These are phyloP conservation scores for Trifolium repens DNA, from an alignment of 306 rosid genomes.

Conservation along the genomic window DNA sequence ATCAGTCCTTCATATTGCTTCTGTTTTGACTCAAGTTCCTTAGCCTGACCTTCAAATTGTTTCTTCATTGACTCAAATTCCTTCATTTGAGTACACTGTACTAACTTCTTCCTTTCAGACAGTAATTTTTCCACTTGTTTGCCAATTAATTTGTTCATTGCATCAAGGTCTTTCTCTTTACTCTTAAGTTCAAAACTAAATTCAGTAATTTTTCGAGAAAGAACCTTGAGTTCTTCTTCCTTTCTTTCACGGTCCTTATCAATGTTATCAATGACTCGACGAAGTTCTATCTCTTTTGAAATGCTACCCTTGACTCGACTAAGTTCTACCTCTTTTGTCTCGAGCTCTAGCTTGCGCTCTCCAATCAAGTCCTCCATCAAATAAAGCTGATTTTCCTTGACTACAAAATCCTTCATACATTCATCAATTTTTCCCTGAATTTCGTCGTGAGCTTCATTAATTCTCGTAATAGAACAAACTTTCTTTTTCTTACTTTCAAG, in stretches of 20 bases:
- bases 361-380: constrained; percentile 2
- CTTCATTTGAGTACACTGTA: no score
- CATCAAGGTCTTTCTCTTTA: constrained; percentile 40
- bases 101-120: constrained; percentile 24
- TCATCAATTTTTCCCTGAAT: constrained; percentile 27
- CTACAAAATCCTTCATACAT: constrained; percentile 26
- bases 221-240: constrained; percentile 30
- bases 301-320: not conserved
- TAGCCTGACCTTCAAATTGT: no score
- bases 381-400: constrained; percentile 13
- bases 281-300: not conserved
- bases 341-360: constrained; percentile 4
- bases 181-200: constrained; percentile 32
- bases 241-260: not conserved
- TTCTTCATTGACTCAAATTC: no score
- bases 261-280: no score
- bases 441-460: not conserved
- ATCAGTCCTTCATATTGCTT: no score
- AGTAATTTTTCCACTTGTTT: constrained; percentile 28
- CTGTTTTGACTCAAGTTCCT: no score
- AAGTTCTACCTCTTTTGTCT: not conserved
- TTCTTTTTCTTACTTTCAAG: constrained; percentile 48
- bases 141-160: constrained; percentile 1
- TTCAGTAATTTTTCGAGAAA: constrained; percentile 6
- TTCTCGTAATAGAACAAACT: constrained; percentile 13